Evolutionary conservation across 2,329 filamentous ascomycete species (phyloP).

Genomic region (Trichoderma sp.): DNA sequence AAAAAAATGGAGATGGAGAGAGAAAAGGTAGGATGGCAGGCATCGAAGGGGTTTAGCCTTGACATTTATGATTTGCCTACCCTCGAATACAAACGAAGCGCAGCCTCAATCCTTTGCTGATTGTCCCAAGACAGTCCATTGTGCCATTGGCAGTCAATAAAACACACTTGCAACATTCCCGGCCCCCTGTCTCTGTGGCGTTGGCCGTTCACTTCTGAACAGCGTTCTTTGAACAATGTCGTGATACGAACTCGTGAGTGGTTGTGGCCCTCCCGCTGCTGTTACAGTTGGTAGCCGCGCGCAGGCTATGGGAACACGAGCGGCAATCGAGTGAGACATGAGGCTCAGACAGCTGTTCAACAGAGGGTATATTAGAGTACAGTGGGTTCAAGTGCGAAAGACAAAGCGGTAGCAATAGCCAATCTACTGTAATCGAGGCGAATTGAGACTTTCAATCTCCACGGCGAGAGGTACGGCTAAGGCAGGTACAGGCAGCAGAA

Average conservation of each 20-base stretch:
- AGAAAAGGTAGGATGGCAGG: neutral
- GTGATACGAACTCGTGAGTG: neutral
- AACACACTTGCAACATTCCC: neutral
- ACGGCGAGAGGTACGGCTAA: neutral
- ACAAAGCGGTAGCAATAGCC: neutral
- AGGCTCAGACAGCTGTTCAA: conserved; percentile 10
- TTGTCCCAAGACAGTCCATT: neutral
- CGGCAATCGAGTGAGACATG: neutral
- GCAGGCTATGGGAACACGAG: neutral
- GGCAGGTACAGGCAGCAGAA: conserved; percentile 5
- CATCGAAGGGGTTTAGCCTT: neutral
- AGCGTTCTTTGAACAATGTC: neutral
- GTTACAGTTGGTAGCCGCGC: conserved; percentile 22
- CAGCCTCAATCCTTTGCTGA: neutral
- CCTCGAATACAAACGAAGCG: neutral
- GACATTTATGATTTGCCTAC: neutral
- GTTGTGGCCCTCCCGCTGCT: neutral
- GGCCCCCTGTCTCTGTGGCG: neutral
- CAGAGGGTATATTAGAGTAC: neutral
- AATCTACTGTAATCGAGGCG: neutral
- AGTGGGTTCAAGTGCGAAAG: neutral
- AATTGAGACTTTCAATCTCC: neutral
- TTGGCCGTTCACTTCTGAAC: neutral
- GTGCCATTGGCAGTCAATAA: neutral
- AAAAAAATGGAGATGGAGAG: neutral